These are phyloP conservation scores for Tylopilus rubrobrunneus DNA, from an alignment of 768 basidiomycete species.

Conservation along the genomic window DNA sequence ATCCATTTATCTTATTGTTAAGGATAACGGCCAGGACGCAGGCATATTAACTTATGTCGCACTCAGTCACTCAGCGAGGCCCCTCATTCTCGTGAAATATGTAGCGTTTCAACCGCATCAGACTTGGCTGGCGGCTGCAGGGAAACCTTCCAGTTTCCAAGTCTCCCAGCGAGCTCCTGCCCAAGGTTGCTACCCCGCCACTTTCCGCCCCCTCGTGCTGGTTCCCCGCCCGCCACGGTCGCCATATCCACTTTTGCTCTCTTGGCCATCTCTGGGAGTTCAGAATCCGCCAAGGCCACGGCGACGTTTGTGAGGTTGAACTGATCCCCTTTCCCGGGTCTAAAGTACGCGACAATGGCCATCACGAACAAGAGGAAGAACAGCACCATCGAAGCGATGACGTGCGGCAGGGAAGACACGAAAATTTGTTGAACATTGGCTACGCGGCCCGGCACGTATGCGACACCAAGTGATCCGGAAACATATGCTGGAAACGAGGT, in stretches of 20 bases:
- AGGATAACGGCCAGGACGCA: too few species aligned
- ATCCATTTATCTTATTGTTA: too few species aligned
- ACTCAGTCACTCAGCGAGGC: too few species aligned
- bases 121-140: background rate
- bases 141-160: constrained; percentile 7
- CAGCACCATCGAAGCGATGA: constrained; percentile 5
- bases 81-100: constrained; percentile 1
- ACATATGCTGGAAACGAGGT: constrained; percentile 8
- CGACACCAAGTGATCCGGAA: constrained; percentile 7
- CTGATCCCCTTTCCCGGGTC: constrained; percentile 6
- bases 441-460: constrained; percentile 15
- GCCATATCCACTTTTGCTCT: background rate
- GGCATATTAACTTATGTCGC: too few species aligned
- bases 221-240: background rate
- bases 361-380: constrained; percentile 1
- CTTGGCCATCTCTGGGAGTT: constrained; percentile 5
- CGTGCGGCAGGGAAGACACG: constrained; percentile 13
- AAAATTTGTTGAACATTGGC: constrained; percentile 10
- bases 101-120: constrained; percentile 3
- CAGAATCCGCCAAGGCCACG: constrained; percentile 8
- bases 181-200: constrained; percentile 3
- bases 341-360: constrained; percentile 5
- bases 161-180: constrained; percentile 1
- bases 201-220: background rate
- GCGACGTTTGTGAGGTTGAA: constrained; percentile 15